Base-by-base conservation (phyloP, 257 asterid genomes). In the Penstemon eatonii region DNA sequence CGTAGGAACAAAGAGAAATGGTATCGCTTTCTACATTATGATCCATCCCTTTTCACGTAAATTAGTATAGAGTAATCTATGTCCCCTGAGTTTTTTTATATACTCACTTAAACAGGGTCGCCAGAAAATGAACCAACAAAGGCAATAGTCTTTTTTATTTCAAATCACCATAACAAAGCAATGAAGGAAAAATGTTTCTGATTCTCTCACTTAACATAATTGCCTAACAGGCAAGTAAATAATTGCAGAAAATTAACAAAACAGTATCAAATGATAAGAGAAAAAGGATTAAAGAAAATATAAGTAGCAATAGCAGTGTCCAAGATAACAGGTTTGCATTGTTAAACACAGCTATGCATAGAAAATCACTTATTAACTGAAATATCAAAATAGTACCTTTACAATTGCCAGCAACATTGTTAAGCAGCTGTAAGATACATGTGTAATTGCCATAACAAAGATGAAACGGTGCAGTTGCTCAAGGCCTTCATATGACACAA, bases 391-490 rank as follows among this genome's bases (percentile, higher is more conserved):
- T 7, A n/a, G 56, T 53, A 94, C 99, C 99, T 94, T 94, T 49
- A 89, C 95, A 65, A 94, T 87, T 3, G 96, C 99, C 70, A 94
- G 89, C 84, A 91, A 73, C 99, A 94, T 94, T 42, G 99, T 94
- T 64, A 94, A 79, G 88, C 99, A 94, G 73, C 99, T 94, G 79
- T 94, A 94, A 53, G 97, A 82, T 71, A 94, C 75, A 70, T 94
- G 99, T 4, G 98, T 91, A 68, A 91, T 70, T 37, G 99, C 98
- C 99, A 94, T 94, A 75, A 91, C 95, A 73, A 94, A 94, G 79
- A 94, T 91, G 87, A 94, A 94, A 53, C 99, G 88, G 66, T 94
- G 98, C 69, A 94, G 96, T 70, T 94, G 96, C 85, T 94, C 99
- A 37, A 94, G 96, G 73, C 97, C 99, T 86, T 94, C 99, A 73